phyloP scores from a whole-genome alignment of 169 alveolate species.

The Condylostoma magnum region DNA sequence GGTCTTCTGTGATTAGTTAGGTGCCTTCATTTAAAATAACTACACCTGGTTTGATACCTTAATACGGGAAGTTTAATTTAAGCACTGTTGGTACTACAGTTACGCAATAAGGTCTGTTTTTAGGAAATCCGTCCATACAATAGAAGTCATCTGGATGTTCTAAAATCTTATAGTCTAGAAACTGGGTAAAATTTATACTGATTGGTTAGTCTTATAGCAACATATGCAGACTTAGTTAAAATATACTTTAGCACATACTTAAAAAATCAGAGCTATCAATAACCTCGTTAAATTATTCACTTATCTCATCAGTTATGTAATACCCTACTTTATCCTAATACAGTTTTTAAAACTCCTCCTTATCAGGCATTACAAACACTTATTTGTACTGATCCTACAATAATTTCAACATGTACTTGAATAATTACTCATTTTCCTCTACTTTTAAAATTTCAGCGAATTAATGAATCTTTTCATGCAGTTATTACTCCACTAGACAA shows the following conservation, averaged over 20 bases:
- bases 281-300: constrained; percentile 38
- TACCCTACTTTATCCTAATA: not conserved
- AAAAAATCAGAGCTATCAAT: constrained; percentile 31
- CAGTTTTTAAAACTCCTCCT: not conserved
- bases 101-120: constrained; percentile 38
- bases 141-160: constrained; percentile 37
- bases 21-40: too few relatives aligned
- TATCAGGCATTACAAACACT: not conserved
- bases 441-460: not conserved
- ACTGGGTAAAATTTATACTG: constrained; percentile 13
- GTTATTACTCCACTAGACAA: not conserved
- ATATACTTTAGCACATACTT: constrained; percentile 29
- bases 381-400: not conserved
- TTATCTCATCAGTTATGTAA: constrained; percentile 19
- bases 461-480: not conserved
- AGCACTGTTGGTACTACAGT: constrained; percentile 52
- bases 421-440: not conserved
- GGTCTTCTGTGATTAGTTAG: too few relatives aligned
- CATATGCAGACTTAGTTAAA: constrained; percentile 42
- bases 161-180: constrained; percentile 38
- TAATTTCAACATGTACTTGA: not conserved
- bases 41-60: constrained; percentile 59
- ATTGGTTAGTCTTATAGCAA: constrained; percentile 48
- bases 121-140: constrained; percentile 58
- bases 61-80: constrained; percentile 35